Conservation (phyloP, 305 asterid species). For the Fraxinus dipetala region DNA sequence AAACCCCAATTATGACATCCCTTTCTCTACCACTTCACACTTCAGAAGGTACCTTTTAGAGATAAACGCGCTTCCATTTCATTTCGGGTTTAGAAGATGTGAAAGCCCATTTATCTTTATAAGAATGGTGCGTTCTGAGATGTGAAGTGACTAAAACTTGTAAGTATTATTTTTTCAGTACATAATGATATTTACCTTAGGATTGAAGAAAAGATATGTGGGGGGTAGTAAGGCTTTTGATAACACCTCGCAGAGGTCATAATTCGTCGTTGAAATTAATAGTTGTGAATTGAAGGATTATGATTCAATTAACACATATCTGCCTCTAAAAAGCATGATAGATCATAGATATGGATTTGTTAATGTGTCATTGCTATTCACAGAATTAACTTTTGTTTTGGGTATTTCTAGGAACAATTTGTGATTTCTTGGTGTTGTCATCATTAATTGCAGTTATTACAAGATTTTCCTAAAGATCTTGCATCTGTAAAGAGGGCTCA, state of each 20-base stretch:
- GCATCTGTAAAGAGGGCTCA: slow-evolving; percentile 79
- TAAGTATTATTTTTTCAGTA: not conserved
- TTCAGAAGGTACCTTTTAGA: too few relatives aligned
- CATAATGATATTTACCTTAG: not conserved
- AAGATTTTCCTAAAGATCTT: slow-evolving; percentile 83
- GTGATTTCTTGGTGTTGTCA: slow-evolving; percentile 18
- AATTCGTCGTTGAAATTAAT: not conserved
- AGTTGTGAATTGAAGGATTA: not conserved
- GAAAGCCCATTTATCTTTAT: too few relatives aligned
- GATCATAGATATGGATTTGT: not conserved
- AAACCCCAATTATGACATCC: too few relatives aligned
- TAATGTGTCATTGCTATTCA: not conserved
- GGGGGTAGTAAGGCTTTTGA: not conserved
- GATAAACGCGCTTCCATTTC: too few relatives aligned
- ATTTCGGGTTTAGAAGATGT: too few relatives aligned
- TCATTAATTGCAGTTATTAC: slow-evolving; percentile 49
- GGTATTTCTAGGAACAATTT: slow-evolving; percentile 16
- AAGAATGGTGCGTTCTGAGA: too few relatives aligned
- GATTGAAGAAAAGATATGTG: not conserved
- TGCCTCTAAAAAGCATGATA: not conserved
- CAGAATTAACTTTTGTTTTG: slow-evolving; percentile 10
- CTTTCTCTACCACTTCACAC: too few relatives aligned
- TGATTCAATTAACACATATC: not conserved
- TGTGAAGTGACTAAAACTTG: not conserved
- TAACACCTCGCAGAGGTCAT: not conserved